These are phyloP conservation scores for Carnegiea gigantea DNA, from an alignment of 179 eudicot species.

Conservation along the genomic window DNA sequence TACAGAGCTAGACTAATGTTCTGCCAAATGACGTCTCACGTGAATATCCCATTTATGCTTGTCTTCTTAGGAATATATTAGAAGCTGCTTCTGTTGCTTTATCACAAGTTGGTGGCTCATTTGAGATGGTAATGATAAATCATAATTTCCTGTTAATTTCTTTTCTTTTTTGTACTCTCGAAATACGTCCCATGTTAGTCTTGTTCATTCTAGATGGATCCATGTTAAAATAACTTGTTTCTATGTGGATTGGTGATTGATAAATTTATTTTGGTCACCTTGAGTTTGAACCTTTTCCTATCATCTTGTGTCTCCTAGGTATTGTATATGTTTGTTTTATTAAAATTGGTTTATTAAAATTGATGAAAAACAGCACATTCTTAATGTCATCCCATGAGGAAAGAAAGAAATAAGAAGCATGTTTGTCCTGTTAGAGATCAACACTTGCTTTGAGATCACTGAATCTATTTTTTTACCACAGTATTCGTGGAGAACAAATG, in stretches of 20 bases:
- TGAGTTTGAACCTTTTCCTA: no score
- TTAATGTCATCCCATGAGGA: no score
- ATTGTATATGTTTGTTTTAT: no score
- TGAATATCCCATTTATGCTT: constrained; percentile 89
- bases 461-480: no score
- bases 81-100: constrained; percentile 73
- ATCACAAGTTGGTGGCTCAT: constrained; percentile 53
- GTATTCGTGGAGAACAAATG: no score
- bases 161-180: neutral
- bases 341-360: no score
- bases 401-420: no score
- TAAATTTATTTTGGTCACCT: no score
- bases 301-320: no score
- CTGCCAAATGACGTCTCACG: constrained; percentile 69
- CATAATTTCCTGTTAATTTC: constrained; percentile 1
- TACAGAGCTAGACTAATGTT: constrained; percentile 49
- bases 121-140: constrained; percentile 60
- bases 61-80: constrained; percentile 86
- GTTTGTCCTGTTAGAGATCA: no score
- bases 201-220: constrained; percentile 6
- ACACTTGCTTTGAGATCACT: no score
- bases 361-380: no score
- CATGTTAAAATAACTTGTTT: neutral
- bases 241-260: neutral
- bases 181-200: neutral